These are phyloP conservation scores for Globisporangium spiculum DNA, from an alignment of 352 stramenopile genomes.

Conservation along the genomic window DNA sequence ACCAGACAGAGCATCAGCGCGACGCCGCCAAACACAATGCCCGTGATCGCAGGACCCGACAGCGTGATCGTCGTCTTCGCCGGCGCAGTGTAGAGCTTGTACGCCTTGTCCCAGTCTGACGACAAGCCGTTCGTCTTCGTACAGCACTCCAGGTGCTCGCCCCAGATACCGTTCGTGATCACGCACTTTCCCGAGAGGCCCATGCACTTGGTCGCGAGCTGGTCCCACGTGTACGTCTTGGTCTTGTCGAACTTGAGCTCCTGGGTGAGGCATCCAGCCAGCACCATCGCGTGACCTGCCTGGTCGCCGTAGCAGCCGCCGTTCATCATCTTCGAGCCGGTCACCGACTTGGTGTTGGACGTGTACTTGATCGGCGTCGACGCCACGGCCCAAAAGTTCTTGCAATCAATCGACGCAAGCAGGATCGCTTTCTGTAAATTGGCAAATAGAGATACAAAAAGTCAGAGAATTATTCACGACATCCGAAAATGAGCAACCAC, in stretches of 20 bases:
- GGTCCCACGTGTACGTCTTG: conserved; percentile 76
- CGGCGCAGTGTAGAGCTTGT: conserved; percentile 62
- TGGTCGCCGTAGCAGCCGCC: conserved; percentile 71
- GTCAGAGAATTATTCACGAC: background rate
- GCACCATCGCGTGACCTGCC: conserved; percentile 48
- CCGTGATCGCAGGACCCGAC: conserved; percentile 59
- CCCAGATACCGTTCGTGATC: conserved; percentile 82
- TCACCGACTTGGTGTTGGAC: conserved; percentile 57
- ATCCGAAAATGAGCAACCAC: background rate
- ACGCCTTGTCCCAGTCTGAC: conserved; percentile 69
- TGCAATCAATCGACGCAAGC: conserved; percentile 76
- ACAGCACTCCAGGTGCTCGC: conserved; percentile 79
- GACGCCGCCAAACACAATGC: conserved; percentile 77
- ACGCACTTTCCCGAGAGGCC: conserved; percentile 71
- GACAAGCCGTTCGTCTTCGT: conserved; percentile 42
- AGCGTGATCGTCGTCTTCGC: conserved; percentile 42
- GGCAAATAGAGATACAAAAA: background rate
- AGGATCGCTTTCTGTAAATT: conserved; percentile 48
- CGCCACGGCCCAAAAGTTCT: conserved; percentile 79
- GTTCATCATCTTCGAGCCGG: conserved; percentile 81
- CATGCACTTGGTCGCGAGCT: conserved; percentile 73
- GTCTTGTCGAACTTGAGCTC: conserved; percentile 69
- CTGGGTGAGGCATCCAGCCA: conserved; percentile 70
- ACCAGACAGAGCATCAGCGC: conserved; percentile 67
- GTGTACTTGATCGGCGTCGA: conserved; percentile 72